These are phyloP conservation scores for Claviceps purpurea DNA, from an alignment of 2,329 filamentous ascomycete species.

Conservation along the genomic window DNA sequence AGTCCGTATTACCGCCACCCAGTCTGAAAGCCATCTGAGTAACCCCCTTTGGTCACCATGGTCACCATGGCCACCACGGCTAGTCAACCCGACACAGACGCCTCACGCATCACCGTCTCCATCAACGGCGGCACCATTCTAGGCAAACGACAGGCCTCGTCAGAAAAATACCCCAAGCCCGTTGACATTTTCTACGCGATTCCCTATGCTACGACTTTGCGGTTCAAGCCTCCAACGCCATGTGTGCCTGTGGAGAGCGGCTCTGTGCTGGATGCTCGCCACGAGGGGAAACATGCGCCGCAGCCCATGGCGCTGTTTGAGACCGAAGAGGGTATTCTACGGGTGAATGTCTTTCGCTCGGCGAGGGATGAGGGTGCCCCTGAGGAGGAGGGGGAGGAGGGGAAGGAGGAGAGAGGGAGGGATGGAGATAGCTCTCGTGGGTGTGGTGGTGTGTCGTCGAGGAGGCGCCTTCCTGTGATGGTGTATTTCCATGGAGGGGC, in stretches of 20 bases:
- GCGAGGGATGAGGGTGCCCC: constrained; percentile 2
- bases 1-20: too few species aligned
- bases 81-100: neutral
- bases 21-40: neutral
- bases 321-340: constrained; percentile 39
- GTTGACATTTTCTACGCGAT: constrained; percentile 35
- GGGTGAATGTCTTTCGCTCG: constrained; percentile 36
- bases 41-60: neutral
- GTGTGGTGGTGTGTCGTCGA: neutral
- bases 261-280: constrained; percentile 17
- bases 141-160: constrained; percentile 12
- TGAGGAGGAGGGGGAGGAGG: too few species aligned
- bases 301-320: constrained; percentile 12
- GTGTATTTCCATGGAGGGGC: constrained; percentile 51
- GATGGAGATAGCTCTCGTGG: too few species aligned
- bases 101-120: constrained; percentile 8
- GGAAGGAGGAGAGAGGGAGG: too few species aligned
- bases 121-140: constrained; percentile 13
- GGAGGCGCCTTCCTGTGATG: constrained; percentile 27
- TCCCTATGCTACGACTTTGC: constrained; percentile 32
- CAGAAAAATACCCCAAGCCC: constrained; percentile 21
- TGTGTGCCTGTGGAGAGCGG: neutral
- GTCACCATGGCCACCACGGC: neutral
- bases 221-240: constrained; percentile 1
- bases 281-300: constrained; percentile 19